Percentiles rank a stretch among this genome's conserved stretches.
Evolutionary conservation across 1,284 basidiomycete species (phyloP).

Genomic region (Wolfiporia cocos): DNA sequence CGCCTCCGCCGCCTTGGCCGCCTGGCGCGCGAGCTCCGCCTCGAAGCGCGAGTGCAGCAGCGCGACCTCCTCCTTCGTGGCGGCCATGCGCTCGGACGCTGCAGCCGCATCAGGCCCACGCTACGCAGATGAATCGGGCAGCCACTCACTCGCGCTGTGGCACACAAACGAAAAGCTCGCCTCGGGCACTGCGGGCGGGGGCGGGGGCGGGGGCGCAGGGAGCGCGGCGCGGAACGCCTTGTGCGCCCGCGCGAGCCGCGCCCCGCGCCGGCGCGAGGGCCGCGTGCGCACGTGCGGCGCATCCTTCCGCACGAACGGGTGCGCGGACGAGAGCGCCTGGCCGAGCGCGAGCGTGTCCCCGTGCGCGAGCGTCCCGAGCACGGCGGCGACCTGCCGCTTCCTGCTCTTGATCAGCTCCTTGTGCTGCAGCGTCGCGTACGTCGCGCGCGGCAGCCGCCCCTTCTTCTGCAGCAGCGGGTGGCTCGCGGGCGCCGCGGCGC

Average conservation of each 20-base stretch:
- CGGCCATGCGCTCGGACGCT: slow-evolving; percentile 66
- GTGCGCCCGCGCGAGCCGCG: slow-evolving; percentile 25
- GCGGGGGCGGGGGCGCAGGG: slow-evolving; percentile 13
- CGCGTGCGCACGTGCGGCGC: slow-evolving; percentile 22
- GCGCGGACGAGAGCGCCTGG: slow-evolving; percentile 61
- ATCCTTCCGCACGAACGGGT: slow-evolving; percentile 36
- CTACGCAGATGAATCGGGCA: slow-evolving; percentile 14
- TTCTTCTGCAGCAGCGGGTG: slow-evolving; percentile 25
- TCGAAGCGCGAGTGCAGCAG: slow-evolving; percentile 62
- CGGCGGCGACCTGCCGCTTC: slow-evolving; percentile 61
- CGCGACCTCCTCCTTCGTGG: slow-evolving; percentile 61
- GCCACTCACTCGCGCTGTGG: slow-evolving; percentile 63
- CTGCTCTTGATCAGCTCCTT: slow-evolving; percentile 66
- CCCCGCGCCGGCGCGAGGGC: slow-evolving; percentile 24
- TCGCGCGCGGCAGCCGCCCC: slow-evolving; percentile 50
- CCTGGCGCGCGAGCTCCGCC: slow-evolving; percentile 62
- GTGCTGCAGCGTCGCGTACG: slow-evolving; percentile 62
- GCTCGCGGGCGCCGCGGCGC: slow-evolving; percentile 2
- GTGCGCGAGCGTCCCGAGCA: slow-evolving; percentile 56
- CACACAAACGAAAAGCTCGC: slow-evolving; percentile 53
- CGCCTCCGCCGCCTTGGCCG: slow-evolving; percentile 47
- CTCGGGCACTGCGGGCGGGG: slow-evolving; percentile 31
- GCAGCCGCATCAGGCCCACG: slow-evolving; percentile 2
- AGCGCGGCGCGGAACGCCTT: slow-evolving; percentile 15
- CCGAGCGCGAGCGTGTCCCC: slow-evolving; percentile 67